These are phyloP conservation scores for Dipteronia sinensis DNA, from an alignment of 345 rosid genomes.

Conservation along the genomic window DNA sequence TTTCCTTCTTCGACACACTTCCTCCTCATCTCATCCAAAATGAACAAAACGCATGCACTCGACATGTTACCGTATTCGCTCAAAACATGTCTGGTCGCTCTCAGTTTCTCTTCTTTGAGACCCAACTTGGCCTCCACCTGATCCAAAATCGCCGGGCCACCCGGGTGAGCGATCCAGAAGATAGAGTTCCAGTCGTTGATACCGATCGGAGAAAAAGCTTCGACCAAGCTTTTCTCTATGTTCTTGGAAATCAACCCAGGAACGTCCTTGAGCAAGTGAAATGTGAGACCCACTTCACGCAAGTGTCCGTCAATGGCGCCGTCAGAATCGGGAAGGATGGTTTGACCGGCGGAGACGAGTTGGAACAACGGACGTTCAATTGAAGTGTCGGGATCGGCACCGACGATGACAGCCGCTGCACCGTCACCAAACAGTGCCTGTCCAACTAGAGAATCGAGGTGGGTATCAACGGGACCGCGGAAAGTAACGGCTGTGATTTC, in stretches of 20 bases:
- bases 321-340: slow-evolving; percentile 72
- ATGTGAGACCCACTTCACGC: slow-evolving; percentile 71
- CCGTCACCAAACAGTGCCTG: slow-evolving; percentile 78
- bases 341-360: slow-evolving; percentile 66
- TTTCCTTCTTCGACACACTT: slow-evolving; percentile 55
- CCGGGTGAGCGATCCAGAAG: slow-evolving; percentile 83
- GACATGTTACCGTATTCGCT: slow-evolving; percentile 84
- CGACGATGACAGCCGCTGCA: slow-evolving; percentile 66
- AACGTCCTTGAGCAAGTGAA: slow-evolving; percentile 63
- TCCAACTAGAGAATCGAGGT: slow-evolving; percentile 68
- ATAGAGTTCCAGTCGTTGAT: slow-evolving; percentile 78
- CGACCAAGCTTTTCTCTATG: slow-evolving; percentile 60
- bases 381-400: slow-evolving; percentile 54
- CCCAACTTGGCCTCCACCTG: slow-evolving; percentile 59
- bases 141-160: slow-evolving; percentile 72
- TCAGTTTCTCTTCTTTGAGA: slow-evolving; percentile 52
- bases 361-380: slow-evolving; percentile 63
- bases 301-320: slow-evolving; percentile 74
- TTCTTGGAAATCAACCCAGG: slow-evolving; percentile 76
- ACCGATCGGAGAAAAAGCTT: slow-evolving; percentile 72
- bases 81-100: slow-evolving; percentile 61
- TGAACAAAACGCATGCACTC: slow-evolving; percentile 77
- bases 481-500: slow-evolving; percentile 80
- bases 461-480: slow-evolving; percentile 76
- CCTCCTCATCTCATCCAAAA: slow-evolving; percentile 79